Evolutionary conservation across 2,329 filamentous ascomycete genomes (phyloP), one percentile per base, ranked within the genome.

Genomic region (Monosporascus sp.): DNA sequence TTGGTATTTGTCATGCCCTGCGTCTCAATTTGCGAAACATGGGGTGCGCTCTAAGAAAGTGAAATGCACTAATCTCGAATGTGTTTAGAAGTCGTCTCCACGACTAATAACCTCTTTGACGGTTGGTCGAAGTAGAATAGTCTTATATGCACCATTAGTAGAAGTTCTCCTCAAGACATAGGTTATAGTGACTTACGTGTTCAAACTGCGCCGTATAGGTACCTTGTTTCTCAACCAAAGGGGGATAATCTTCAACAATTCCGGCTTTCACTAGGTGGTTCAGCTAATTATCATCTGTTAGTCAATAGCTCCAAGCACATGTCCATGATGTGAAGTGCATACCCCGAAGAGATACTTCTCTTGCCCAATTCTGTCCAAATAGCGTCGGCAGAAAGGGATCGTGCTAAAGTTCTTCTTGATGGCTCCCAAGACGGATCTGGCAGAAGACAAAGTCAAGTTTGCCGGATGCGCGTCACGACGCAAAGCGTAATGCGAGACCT

Each of bases 321-420:
- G 49, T 47, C 37, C 37, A 41, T 27, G 35, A 9, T 47, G 17
- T 17, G n/a, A 11, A 4, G n/a, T 9, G 1, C 85, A 70, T 76
- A 93, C 89, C 46, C 92, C 92, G 7, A 96, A 79, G 37, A 96
- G 81, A 68, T 97, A 97, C 72, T 96, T 96, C 56, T 97, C 90
- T 70, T 95, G 89, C 25, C 92, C 92, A 18, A 97, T 73, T 51
- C 92, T 87, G 72, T 97, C 92, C 55, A 97, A 78, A 69, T 96
- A 97, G 61, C 92, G 84, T 58, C 92, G 81, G 71, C 90, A 96
- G 72, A 91, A 97, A 2, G 91, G 91, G 62, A 97, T 73, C 1
- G 91, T 96, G 60, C 91, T 90, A 70, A 97, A 97, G 73, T 96
- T 96, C 80, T 96, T 96, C 74, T 90, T 94, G 71, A 97, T 97